phyloP scores from a whole-genome alignment of 1,139 yeast genomes.

The Lodderomyces margitis region DNA sequence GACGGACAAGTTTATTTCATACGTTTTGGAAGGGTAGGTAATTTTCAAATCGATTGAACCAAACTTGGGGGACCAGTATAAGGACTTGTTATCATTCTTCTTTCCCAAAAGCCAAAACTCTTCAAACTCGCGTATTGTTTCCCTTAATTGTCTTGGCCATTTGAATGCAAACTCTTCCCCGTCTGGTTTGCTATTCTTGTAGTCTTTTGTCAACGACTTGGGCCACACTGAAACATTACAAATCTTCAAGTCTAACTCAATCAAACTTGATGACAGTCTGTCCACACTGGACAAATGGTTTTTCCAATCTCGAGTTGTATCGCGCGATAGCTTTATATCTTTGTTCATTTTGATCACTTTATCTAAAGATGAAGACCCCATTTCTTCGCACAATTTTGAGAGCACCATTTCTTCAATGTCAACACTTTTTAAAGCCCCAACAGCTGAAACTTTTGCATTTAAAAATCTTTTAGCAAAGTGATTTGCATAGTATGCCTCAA shows the following conservation, averaged over 20 bases:
- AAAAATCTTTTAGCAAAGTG: slow-evolving; percentile 87
- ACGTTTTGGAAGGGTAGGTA: slow-evolving; percentile 63
- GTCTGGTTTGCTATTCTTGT: slow-evolving; percentile 45
- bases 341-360: slow-evolving; percentile 87
- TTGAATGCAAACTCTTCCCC: slow-evolving; percentile 45
- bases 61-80: slow-evolving; percentile 81
- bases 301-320: slow-evolving; percentile 55
- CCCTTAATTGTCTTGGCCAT: slow-evolving; percentile 42
- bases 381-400: slow-evolving; percentile 68
- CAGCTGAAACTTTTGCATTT: slow-evolving; percentile 37
- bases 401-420: slow-evolving; percentile 74
- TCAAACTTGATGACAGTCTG: slow-evolving; percentile 14
- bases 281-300: slow-evolving; percentile 21
- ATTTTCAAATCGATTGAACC: slow-evolving; percentile 79
- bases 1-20: slow-evolving; percentile 79
- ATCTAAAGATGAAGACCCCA: slow-evolving; percentile 77
- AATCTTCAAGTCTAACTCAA: slow-evolving; percentile 51
- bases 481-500: slow-evolving; percentile 82
- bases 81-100: slow-evolving; percentile 68
- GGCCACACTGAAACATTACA: slow-evolving; percentile 56
- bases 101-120: slow-evolving; percentile 49
- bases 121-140: slow-evolving; percentile 39
- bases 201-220: slow-evolving; percentile 51
- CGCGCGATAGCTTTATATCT: slow-evolving; percentile 71
- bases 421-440: slow-evolving; percentile 28